phyloP scores from a whole-genome alignment of 2,329 filamentous ascomycete species.

The Fusarium humuli region DNA sequence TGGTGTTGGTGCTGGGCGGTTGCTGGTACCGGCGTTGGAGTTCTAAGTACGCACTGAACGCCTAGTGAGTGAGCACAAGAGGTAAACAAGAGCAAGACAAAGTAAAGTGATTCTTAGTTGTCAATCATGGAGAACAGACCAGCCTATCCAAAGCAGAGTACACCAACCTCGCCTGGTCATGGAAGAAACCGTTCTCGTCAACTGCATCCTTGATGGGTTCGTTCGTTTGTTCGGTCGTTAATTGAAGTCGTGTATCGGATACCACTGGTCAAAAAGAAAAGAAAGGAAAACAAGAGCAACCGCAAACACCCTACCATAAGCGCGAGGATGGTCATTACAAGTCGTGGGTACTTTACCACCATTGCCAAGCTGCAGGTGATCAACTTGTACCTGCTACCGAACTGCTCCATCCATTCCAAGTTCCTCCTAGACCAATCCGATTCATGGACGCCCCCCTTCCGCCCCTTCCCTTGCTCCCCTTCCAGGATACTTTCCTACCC shows the following conservation, averaged over 20 bases:
- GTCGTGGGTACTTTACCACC: slow-evolving; percentile 17
- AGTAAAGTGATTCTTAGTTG: slow-evolving; percentile 5
- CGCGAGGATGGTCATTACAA: slow-evolving; percentile 4
- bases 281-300: background rate
- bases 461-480: slow-evolving; percentile 28
- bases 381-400: slow-evolving; percentile 19
- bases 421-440: slow-evolving; percentile 14
- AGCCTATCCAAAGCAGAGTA: background rate
- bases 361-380: background rate
- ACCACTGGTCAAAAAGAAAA: slow-evolving; percentile 6
- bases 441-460: slow-evolving; percentile 28
- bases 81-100: background rate
- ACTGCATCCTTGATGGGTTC: slow-evolving; percentile 9
- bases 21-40: background rate
- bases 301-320: slow-evolving; percentile 25
- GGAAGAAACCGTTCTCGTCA: slow-evolving; percentile 17
- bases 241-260: slow-evolving; percentile 21
- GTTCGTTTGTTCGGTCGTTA: background rate
- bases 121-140: background rate
- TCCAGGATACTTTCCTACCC: slow-evolving; percentile 35
- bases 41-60: slow-evolving; percentile 18
- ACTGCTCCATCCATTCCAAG: slow-evolving; percentile 20
- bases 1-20: background rate
- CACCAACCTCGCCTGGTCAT: slow-evolving; percentile 2
- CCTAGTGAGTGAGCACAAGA: slow-evolving; percentile 2